Evolutionary conservation across 2,329 filamentous ascomycete species (phyloP).

Genomic region (Mycocentrospora acerina): DNA sequence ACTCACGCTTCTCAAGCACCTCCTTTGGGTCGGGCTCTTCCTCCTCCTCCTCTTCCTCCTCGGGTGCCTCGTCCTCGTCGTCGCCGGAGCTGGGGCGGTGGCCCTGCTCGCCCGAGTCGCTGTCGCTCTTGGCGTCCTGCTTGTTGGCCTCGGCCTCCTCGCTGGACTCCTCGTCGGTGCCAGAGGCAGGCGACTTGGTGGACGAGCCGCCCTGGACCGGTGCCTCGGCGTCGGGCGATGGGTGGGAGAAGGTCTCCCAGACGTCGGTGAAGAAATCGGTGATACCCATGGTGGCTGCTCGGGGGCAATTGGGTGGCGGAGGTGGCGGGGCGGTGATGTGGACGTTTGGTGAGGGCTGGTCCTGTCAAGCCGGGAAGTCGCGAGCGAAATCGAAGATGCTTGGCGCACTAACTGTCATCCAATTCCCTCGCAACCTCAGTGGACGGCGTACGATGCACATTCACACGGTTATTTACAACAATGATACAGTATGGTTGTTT

Average conservation of each 20-base stretch:
- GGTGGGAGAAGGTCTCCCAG: constrained; percentile 63
- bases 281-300: constrained; percentile 57
- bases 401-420: constrained; percentile 21
- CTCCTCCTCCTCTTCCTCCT: constrained; percentile 81
- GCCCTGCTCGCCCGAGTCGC: constrained; percentile 50
- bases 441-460: constrained; percentile 7
- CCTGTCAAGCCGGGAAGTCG: constrained; percentile 22
- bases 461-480: background rate
- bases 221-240: constrained; percentile 48
- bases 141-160: constrained; percentile 48
- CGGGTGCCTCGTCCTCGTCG: constrained; percentile 67
- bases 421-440: constrained; percentile 22
- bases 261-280: constrained; percentile 65
- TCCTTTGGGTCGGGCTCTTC: constrained; percentile 86
- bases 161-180: constrained; percentile 46
- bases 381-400: constrained; percentile 6
- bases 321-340: constrained; percentile 20
- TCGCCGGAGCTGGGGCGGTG: constrained; percentile 54
- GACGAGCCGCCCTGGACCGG: constrained; percentile 45
- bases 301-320: constrained; percentile 33
- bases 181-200: constrained; percentile 42
- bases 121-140: constrained; percentile 42
- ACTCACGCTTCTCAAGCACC: constrained; percentile 87
- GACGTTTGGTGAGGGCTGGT: constrained; percentile 21
- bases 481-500: too few relatives aligned